Base-by-base conservation (phyloP, 805 yeast genomes). In the Hanseniaspora lachancei region DNA sequence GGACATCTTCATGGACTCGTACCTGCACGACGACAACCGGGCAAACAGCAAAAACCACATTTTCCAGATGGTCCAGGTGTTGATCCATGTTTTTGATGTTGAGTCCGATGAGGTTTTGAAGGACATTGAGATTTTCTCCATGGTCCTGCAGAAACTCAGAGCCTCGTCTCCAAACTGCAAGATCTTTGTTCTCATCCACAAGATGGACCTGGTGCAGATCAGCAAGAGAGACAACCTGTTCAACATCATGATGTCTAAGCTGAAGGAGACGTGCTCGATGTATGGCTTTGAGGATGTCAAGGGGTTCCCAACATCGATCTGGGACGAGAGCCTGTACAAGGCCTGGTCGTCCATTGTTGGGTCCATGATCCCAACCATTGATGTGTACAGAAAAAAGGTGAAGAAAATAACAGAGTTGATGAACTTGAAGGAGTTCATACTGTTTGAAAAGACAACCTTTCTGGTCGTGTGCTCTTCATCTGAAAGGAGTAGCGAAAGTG, bases 311-410 rank as follows among this genome's bases (percentile, higher is more conserved):
- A 93, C 97, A 0, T 86, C 96, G 1, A 91, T 91, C 57, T 91
- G 97, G 97, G 97, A 91, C 70, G 97, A 91, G 68, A 81, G 91
- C 64, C 73, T 91, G 57, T 93, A 91, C 68, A 89, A 86, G 67
- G 98, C 98, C 1, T 93, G 98, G 98, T 86, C 96, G 2, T 86
- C 82, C 50, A 91, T 93, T 58, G 97, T 93, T 38, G 89, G 97
- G 65, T 85, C 96, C 1, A 74, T 93, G 61, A 91, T 93, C 57
- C 97, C 98, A 15, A 91, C 93, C 64, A 89, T 91, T 78, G 76
- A 79, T 40, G 70, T 81, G 16, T 85, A 88, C 64, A 91, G 91
- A 67, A 78, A 78, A 57, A 84, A 86, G 64, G 73, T 93, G 58
- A 70, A 81, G 48, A 82, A 80, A 61, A 79, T 93, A 64, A 86